phyloP scores from a whole-genome alignment of 805 yeast species.

The Saccharomycopsis fibuligera region DNA sequence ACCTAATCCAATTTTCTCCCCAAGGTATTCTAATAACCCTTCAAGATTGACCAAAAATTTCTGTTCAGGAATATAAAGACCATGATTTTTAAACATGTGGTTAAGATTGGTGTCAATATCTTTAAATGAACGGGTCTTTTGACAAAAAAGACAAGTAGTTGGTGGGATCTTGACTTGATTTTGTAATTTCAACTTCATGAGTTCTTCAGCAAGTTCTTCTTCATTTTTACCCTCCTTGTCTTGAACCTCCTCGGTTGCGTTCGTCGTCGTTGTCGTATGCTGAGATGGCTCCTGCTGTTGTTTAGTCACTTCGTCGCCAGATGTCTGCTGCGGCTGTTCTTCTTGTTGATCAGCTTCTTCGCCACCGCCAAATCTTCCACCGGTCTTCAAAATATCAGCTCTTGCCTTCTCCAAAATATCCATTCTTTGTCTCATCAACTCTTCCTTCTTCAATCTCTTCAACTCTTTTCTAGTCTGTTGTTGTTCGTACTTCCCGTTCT shows the following conservation, averaged over 20 bases:
- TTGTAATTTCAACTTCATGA: slow-evolving; percentile 34
- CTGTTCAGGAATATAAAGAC: slow-evolving; percentile 83
- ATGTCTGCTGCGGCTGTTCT: slow-evolving; percentile 11
- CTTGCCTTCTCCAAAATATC: slow-evolving; percentile 35
- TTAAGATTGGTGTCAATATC: slow-evolving; percentile 47
- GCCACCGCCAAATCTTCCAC: neutral
- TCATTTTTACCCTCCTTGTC: slow-evolving; percentile 21
- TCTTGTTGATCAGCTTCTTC: slow-evolving; percentile 9
- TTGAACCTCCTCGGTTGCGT: slow-evolving; percentile 7
- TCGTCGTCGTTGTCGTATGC: too few species aligned
- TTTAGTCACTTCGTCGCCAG: too few species aligned
- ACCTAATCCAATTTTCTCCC: slow-evolving; percentile 90
- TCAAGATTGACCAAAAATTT: slow-evolving; percentile 59
- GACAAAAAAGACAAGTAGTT: slow-evolving; percentile 51
- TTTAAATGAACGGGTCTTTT: slow-evolving; percentile 37
- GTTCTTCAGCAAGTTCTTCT: slow-evolving; percentile 30
- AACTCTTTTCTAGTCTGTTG: slow-evolving; percentile 34
- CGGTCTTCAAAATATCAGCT: slow-evolving; percentile 30
- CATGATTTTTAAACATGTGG: slow-evolving; percentile 77
- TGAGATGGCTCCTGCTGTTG: too few species aligned
- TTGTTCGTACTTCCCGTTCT: slow-evolving; percentile 22
- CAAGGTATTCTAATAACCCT: slow-evolving; percentile 72
- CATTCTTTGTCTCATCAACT: slow-evolving; percentile 35
- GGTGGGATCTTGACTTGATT: slow-evolving; percentile 42
- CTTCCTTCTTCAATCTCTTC: slow-evolving; percentile 38